phyloP scores from a whole-genome alignment of 2,329 filamentous ascomycete species.

The Bipolaris sorokiniana region DNA sequence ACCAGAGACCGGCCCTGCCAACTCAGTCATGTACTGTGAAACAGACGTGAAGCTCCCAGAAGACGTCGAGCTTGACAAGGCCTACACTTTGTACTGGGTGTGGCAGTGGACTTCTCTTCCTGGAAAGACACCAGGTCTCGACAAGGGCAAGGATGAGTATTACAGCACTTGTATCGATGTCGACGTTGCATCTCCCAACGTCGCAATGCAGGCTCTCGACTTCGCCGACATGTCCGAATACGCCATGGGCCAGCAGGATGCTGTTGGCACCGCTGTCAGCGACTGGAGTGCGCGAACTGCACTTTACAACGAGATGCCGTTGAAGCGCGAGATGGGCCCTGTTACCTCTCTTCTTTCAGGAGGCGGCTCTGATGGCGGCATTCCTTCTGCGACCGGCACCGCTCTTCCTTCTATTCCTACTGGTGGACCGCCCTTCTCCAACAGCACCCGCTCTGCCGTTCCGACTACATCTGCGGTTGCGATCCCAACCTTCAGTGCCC shows the following conservation, averaged over 20 bases:
- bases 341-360: slow-evolving; percentile 25
- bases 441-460: background rate
- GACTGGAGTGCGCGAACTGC: slow-evolving; percentile 52
- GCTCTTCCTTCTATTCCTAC: slow-evolving; percentile 2
- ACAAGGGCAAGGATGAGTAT: slow-evolving; percentile 60
- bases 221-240: slow-evolving; percentile 21
- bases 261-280: slow-evolving; percentile 48
- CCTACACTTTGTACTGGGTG: slow-evolving; percentile 90
- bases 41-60: slow-evolving; percentile 77
- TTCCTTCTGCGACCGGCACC: slow-evolving; percentile 5
- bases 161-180: slow-evolving; percentile 67
- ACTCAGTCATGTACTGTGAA: slow-evolving; percentile 75
- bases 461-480: slow-evolving; percentile 13
- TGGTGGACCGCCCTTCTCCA: background rate
- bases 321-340: slow-evolving; percentile 39
- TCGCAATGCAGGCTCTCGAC: slow-evolving; percentile 18
- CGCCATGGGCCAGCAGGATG: slow-evolving; percentile 51
- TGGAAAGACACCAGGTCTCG: slow-evolving; percentile 48
- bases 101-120: slow-evolving; percentile 76
- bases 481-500: slow-evolving; percentile 26
- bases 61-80: slow-evolving; percentile 65
- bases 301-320: slow-evolving; percentile 34
- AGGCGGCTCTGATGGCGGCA: slow-evolving; percentile 4
- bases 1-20: slow-evolving; percentile 29
- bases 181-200: slow-evolving; percentile 49